phyloP scores from a whole-genome alignment of 441 rosid genomes.

The Populus trichocarpa region DNA sequence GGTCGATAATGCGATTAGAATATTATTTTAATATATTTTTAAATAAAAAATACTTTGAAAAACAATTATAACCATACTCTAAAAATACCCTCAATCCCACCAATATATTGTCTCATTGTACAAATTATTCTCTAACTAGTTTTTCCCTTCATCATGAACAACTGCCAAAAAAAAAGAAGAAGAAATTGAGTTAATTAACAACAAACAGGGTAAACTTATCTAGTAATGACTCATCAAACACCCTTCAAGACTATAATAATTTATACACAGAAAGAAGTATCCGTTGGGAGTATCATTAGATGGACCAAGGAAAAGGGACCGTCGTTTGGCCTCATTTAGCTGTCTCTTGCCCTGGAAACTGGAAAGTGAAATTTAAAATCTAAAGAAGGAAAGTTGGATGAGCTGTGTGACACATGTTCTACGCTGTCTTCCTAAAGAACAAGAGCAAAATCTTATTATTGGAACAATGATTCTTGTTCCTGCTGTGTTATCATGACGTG shows the following conservation, averaged over 20 bases:
- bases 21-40: no score
- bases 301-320: not conserved
- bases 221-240: not conserved
- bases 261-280: not conserved
- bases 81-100: fast-evolving
- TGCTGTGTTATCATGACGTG: not conserved
- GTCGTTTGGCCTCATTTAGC: not conserved
- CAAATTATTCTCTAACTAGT: no score
- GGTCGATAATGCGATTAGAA: not conserved
- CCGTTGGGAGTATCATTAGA: not conserved
- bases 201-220: not conserved
- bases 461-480: not conserved
- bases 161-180: no score
- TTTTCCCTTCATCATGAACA: no score
- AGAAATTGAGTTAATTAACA: no score
- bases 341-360: conserved; percentile 14
- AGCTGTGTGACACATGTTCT: conserved; percentile 17
- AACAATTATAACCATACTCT: fast-evolving
- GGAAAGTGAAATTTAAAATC: conserved; percentile 9
- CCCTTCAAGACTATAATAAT: not conserved
- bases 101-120: no score
- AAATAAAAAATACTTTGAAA: no score
- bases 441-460: not conserved
- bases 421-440: not conserved
- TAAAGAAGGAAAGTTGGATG: not conserved